These are phyloP conservation scores for Botrytis squamosa DNA, from an alignment of 2,329 filamentous ascomycete genomes.

Conservation along the genomic window DNA sequence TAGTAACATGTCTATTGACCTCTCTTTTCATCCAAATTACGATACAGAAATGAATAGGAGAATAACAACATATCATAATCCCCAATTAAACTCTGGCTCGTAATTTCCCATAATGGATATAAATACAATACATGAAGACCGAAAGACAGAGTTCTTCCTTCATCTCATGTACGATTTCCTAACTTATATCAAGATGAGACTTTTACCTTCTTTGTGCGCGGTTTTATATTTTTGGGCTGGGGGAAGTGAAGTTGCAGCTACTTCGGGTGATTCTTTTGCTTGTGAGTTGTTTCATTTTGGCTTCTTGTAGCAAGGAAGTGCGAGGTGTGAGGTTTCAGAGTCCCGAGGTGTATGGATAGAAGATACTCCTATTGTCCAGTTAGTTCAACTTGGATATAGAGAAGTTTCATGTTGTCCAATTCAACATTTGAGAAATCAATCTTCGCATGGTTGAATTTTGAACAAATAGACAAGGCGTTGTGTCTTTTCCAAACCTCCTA, in stretches of 20 bases:
- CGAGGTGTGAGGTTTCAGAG: rapidly evolving
- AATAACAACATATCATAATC: neutral
- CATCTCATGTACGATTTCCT: neutral
- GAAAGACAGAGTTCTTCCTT: neutral
- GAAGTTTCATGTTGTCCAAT: neutral
- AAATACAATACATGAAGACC: neutral
- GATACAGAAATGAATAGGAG: neutral
- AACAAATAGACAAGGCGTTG: neutral
- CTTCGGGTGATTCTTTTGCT: neutral
- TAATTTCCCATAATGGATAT: neutral
- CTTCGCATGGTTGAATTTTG: neutral
- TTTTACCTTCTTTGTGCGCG: neutral
- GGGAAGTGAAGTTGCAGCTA: neutral
- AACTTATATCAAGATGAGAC: neutral
- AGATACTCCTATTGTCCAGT: neutral
- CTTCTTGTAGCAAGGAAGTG: neutral
- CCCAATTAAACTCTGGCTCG: neutral
- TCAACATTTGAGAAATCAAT: neutral
- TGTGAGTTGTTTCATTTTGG: neutral
- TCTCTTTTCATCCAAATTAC: neutral
- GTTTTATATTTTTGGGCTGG: neutral
- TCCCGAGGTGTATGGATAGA: neutral
- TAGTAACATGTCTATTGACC: neutral
- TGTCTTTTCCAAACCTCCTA: neutral
- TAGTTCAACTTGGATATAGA: neutral